phyloP scores from a whole-genome alignment of 179 eudicot species.

The Dionaea muscipula region DNA sequence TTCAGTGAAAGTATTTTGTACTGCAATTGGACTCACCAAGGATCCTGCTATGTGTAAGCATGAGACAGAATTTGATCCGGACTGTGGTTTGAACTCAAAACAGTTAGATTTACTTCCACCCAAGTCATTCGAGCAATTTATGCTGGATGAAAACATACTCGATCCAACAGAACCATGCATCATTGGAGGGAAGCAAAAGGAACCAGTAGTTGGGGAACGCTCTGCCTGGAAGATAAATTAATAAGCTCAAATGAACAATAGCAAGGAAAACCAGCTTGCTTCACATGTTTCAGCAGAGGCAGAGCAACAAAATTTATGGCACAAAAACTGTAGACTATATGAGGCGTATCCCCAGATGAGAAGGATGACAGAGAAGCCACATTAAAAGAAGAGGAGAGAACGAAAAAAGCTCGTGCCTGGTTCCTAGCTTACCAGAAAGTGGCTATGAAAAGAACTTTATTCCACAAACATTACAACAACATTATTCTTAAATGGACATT shows the following conservation, averaged over 20 bases:
- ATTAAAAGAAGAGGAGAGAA: no score
- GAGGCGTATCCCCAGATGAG: no score
- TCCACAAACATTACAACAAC: no score
- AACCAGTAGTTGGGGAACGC: conserved; percentile 96
- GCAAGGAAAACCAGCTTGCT: no score
- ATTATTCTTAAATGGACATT: no score
- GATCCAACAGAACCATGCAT: conserved; percentile 10
- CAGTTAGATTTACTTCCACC: conserved; percentile 32
- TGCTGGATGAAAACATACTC: conserved; percentile 31
- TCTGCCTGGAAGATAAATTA: conserved; percentile 54
- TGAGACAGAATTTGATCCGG: conserved; percentile 44
- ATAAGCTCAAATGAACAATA: conserved; percentile 9
- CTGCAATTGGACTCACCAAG: conserved; percentile 30
- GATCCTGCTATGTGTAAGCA: conserved; percentile 37
- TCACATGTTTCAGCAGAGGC: no score
- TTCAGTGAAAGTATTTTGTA: neutral
- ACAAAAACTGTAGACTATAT: no score
- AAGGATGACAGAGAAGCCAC: no score
- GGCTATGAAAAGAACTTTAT: no score
- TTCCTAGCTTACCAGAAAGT: no score
- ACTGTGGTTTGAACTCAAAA: conserved; percentile 71
- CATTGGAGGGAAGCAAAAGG: conserved; percentile 59
- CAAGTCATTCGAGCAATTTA: conserved; percentile 29
- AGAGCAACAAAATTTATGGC: no score
- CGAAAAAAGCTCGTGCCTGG: no score